Evolutionary conservation across 2,329 filamentous ascomycete genomes (phyloP).

Genomic region (Neopestalotiopsis sp.): DNA sequence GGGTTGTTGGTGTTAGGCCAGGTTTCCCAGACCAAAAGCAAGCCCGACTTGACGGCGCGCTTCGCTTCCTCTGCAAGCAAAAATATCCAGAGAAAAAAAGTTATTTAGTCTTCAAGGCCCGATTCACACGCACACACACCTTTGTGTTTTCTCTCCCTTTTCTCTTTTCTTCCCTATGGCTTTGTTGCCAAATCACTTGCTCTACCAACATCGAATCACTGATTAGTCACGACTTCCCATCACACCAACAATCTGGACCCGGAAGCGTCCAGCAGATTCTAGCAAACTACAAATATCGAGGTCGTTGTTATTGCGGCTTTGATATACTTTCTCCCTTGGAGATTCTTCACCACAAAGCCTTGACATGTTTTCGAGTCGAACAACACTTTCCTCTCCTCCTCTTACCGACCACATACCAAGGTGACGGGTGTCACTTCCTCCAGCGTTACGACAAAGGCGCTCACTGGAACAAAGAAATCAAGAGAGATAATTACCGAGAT

Average conservation of each 20-base stretch:
- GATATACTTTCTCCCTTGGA: conserved; percentile 41
- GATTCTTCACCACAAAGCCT: conserved; percentile 45
- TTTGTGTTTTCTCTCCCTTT: conserved; percentile 20
- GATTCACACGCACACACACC: conserved; percentile 29
- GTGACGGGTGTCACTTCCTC: conserved; percentile 58
- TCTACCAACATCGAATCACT: conserved; percentile 23
- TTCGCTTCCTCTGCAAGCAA: not conserved
- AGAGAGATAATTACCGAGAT: conserved; percentile 23
- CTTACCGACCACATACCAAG: conserved; percentile 66
- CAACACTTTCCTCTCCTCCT: conserved; percentile 58
- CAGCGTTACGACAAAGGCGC: conserved; percentile 54
- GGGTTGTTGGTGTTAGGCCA: conserved; percentile 19
- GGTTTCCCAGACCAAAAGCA: conserved; percentile 2
- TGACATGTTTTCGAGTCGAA: conserved; percentile 64
- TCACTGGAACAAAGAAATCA: conserved; percentile 30
- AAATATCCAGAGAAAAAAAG: conserved; percentile 3
- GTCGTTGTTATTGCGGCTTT: conserved; percentile 41
- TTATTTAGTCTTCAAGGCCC: conserved; percentile 30
- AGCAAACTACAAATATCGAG: conserved; percentile 37
- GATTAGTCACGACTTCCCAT: conserved; percentile 16
- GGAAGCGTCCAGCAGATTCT: conserved; percentile 44
- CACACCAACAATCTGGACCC: conserved; percentile 36
- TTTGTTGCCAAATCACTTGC: conserved; percentile 33
- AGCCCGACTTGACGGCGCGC: conserved; percentile 4
- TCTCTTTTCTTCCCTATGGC: conserved; percentile 34